phyloP scores from a whole-genome alignment of 148 eudicot species.

The Nepenthes gracilis region DNA sequence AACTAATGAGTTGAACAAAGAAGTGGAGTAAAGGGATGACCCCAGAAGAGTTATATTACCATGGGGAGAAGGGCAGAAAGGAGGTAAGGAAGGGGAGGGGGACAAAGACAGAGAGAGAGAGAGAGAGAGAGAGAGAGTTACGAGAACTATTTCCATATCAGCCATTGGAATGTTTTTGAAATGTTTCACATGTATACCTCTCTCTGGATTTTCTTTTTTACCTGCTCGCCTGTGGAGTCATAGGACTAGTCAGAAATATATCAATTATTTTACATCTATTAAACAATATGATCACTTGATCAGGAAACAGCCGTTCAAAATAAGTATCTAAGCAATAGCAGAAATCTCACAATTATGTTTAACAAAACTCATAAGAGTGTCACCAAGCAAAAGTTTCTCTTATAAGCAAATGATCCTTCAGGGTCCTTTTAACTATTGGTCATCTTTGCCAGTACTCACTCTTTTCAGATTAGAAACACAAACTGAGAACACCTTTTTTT shows the following conservation, averaged over 20 bases:
- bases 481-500: no score
- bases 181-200: slow-evolving; percentile 88
- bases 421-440: no score
- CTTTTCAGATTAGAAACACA: no score
- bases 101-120: not conserved
- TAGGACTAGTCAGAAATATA: not conserved
- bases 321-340: no score
- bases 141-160: slow-evolving; percentile 92
- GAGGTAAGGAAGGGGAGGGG: not conserved
- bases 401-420: no score
- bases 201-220: slow-evolving; percentile 41
- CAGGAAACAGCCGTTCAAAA: no score
- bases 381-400: no score
- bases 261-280: not conserved
- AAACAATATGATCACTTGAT: not conserved
- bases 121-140: slow-evolving; percentile 23
- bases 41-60: not conserved
- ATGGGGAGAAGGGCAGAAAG: not conserved
- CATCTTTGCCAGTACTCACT: no score
- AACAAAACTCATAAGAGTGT: no score
- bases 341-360: no score
- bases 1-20: not conserved
- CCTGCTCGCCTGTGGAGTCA: slow-evolving; percentile 50
- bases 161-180: slow-evolving; percentile 98
- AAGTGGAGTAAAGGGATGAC: not conserved